phyloP scores from a whole-genome alignment of 192 early-diverging fungal species.

The Coemansia sp. region DNA sequence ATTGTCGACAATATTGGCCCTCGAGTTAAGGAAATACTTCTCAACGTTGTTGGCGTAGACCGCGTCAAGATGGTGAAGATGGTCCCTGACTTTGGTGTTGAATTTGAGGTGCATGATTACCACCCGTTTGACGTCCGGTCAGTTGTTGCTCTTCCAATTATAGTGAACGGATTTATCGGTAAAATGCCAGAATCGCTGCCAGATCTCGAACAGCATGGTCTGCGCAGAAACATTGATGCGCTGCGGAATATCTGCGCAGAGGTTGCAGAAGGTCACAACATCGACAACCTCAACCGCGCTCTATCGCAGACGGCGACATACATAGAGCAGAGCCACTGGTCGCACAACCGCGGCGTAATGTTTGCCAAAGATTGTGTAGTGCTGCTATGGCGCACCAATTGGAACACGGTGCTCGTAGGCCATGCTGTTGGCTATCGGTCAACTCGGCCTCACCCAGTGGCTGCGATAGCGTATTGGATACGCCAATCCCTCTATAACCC shows the following conservation, averaged over 20 bases:
- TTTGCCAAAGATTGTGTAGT: neutral
- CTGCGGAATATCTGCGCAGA: no score
- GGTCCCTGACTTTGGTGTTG: neutral
- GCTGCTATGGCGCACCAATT: neutral
- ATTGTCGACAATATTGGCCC: neutral
- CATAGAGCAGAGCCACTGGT: neutral
- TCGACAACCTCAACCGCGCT: neutral
- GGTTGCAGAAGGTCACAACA: neutral
- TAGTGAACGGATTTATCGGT: neutral
- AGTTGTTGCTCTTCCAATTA: no score
- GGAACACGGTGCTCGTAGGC: neutral
- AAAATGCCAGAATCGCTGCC: neutral
- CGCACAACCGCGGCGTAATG: conserved; percentile 2
- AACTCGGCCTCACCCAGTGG: neutral
- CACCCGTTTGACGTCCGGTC: conserved; percentile 1
- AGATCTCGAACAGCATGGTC: neutral
- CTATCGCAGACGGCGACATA: neutral
- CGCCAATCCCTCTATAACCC: neutral
- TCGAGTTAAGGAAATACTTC: neutral
- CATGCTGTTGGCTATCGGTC: neutral
- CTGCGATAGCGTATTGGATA: conserved; percentile 1
- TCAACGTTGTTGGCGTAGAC: neutral
- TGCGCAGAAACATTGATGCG: neutral
- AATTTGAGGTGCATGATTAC: neutral
- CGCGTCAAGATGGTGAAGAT: neutral